Evolutionary conservation across 352 stramenopile species (phyloP).

Genomic region (Phytophthora pini): DNA sequence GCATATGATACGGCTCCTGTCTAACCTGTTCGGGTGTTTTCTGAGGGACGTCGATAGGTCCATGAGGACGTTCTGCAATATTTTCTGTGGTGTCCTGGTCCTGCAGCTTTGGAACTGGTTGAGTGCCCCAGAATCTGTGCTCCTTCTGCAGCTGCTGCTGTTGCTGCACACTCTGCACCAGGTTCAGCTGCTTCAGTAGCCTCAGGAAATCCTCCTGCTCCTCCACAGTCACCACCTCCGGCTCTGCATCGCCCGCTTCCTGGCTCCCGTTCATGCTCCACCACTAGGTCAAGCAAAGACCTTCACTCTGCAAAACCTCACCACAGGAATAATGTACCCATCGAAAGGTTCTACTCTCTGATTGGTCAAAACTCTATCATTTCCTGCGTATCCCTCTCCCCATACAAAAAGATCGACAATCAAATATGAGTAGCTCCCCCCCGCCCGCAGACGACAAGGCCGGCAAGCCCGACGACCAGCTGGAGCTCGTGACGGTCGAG

Average conservation of each 20-base stretch:
- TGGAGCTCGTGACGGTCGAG: conserved; percentile 64
- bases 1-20: conserved; percentile 96
- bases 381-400: not conserved
- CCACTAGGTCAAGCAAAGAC: not conserved
- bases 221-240: conserved; percentile 51
- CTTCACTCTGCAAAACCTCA: too few relatives aligned
- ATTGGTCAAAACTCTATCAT: not conserved
- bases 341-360: too few relatives aligned
- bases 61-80: conserved; percentile 40
- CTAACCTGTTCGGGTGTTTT: conserved; percentile 93
- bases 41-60: conserved; percentile 90
- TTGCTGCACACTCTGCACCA: conserved; percentile 41
- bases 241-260: conserved; percentile 2
- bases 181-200: conserved; percentile 68
- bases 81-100: conserved; percentile 1
- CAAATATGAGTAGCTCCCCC: conserved; percentile 24
- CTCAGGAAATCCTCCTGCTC: conserved; percentile 79
- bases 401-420: conserved; percentile 15
- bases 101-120: conserved; percentile 75
- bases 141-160: conserved; percentile 44
- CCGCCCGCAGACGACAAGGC: conserved; percentile 10
- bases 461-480: conserved; percentile 27
- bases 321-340: conserved; percentile 2
- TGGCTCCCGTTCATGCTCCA: not conserved
- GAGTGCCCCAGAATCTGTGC: conserved; percentile 93